Evolutionary conservation across 306 rosid genomes (phyloP).

Genomic region (Gastrolobium villosum): DNA sequence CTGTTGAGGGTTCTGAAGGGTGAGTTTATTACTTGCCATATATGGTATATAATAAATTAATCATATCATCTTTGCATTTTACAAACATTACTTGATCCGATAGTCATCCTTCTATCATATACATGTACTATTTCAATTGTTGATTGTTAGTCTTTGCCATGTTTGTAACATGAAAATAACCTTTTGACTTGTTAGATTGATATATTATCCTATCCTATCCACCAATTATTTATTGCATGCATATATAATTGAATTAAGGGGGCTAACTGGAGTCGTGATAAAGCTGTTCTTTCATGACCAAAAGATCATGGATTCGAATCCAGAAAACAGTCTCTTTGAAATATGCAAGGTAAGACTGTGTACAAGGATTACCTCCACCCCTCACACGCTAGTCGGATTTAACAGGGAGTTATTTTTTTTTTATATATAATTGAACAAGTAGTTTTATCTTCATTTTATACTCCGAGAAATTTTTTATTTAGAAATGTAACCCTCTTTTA

Average conservation of each 20-base stretch:
- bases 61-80: conserved; percentile 16
- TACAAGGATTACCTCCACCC: no score
- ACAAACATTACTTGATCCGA: conserved; percentile 1
- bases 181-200: conserved; percentile 32
- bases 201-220: conserved; percentile 27
- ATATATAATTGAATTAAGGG: no score
- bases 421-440: conserved; percentile 35
- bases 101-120: neutral
- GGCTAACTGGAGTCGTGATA: no score
- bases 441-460: conserved; percentile 22
- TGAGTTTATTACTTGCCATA: conserved; percentile 56
- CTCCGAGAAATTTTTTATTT: conserved; percentile 12
- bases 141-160: conserved; percentile 17
- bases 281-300: no score
- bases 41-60: conserved; percentile 1
- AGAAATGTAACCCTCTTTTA: conserved; percentile 42
- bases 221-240: conserved; percentile 26
- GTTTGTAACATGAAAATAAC: conserved; percentile 13
- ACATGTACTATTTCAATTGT: neutral
- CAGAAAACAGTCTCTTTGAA: no score
- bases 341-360: no score
- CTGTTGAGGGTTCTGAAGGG: conserved; percentile 93
- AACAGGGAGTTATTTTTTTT: no score
- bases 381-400: no score
- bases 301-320: no score